Evolutionary conservation across 352 stramenopile genomes (phyloP), one percentile per base, ranked within the genome.

Genomic region (Ophiocytium majus): DNA sequence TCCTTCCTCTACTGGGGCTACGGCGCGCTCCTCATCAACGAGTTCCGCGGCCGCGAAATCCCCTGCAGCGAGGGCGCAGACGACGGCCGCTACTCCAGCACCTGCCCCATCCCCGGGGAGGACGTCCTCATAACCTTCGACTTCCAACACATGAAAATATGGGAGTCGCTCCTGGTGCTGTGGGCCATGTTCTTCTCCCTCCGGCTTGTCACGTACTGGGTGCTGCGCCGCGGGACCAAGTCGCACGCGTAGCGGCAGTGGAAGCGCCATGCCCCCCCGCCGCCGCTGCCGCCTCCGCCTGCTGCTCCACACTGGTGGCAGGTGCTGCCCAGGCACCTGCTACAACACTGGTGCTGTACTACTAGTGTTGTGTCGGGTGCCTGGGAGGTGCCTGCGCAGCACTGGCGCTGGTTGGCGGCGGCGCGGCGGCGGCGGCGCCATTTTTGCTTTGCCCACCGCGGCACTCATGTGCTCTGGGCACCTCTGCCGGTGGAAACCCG

Each of bases 1-100:
- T 86, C 81, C 19, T 88, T 88, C 81, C 49, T 88, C 34, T 88
- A 80, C 81, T 88, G 84, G 71, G 81, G 85, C 32, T 88, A 85
- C 75, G 81, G 85, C 63, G 85, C 76, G 0, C 80, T 88, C n/a
- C 33, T 88, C 31, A 49, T 87, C 49, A 88, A 88, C 50, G 85
- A 86, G 80, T 84, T 82, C 23, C 17, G 76, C 19, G 83, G 76
- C 1, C 75, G 76, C 23, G 63, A 82, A 32, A 82, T 63, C 34
- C 43, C 71, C 1, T 85, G 82, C 76, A 78, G 78, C 33, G n/a
- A 35, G 36, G 71, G n/a, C 0, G 50, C 50, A 37, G 83, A 50
- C 9, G 71, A 64, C n/a, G 76, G 57, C 33, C 43, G 76, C 19
- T 35, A 64, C 9, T 43, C 49, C 33, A 37, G 78, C 0, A 50